Conservation (phyloP, 2,329 filamentous ascomycete species). For the Aureobasidium zeae region DNA sequence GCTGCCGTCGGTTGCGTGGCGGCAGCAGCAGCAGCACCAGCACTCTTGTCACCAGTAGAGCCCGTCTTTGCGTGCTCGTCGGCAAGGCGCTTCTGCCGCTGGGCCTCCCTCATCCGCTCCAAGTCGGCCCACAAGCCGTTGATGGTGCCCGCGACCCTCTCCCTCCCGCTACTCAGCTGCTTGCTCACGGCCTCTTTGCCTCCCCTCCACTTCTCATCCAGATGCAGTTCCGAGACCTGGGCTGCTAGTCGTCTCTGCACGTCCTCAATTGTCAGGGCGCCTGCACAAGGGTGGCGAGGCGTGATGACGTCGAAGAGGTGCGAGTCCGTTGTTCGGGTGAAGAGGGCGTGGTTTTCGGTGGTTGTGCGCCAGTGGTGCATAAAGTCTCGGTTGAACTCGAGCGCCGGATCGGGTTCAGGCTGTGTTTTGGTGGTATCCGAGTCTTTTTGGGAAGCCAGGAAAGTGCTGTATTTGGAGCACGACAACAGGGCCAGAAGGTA, state of each 20-base stretch:
- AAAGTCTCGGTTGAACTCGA: conserved; percentile 77
- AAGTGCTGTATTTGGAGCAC: conserved; percentile 72
- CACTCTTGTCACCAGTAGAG: too few species aligned
- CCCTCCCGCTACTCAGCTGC: conserved; percentile 76
- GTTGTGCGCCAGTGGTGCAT: conserved; percentile 77
- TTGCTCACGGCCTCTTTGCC: conserved; percentile 79
- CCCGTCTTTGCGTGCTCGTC: too few species aligned
- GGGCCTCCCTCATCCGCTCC: conserved; percentile 67
- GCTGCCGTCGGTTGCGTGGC: conserved; percentile 16
- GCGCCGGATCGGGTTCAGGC: conserved; percentile 69
- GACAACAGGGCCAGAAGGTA: conserved; percentile 85
- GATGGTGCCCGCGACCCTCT: conserved; percentile 79
- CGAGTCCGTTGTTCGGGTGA: conserved; percentile 61
- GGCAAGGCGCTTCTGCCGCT: conserved; percentile 53
- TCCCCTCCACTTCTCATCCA: conserved; percentile 80
- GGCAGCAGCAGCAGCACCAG: conserved; percentile 18
- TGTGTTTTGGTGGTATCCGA: conserved; percentile 53
- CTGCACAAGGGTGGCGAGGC: conserved; percentile 85
- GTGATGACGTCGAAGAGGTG: conserved; percentile 92
- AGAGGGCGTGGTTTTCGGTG: conserved; percentile 88
- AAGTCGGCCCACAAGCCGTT: conserved; percentile 86
- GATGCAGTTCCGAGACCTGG: conserved; percentile 85
- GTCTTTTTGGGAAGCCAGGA: conserved; percentile 39
- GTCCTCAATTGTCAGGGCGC: conserved; percentile 86
- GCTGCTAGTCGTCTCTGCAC: conserved; percentile 82